Evolutionary conservation across 176 grass and related monocot genomes (phyloP).

Genomic region (Musa itinerans): DNA sequence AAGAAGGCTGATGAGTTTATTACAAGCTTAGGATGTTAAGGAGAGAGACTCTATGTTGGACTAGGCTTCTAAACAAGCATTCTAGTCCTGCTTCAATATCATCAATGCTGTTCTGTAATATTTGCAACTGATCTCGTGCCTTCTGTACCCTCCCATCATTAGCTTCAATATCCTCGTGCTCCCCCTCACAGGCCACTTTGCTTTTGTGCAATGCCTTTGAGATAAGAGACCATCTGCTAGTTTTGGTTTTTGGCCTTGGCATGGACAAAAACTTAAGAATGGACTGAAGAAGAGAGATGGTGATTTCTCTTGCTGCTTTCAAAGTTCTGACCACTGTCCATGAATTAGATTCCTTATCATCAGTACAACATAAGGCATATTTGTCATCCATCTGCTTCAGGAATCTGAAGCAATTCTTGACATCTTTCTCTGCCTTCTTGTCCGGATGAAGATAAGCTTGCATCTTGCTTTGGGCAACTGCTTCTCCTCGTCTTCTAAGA

Average conservation of each 20-base stretch:
- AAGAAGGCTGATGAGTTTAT: neutral
- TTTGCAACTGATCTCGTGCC: neutral
- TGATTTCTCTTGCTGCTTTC: conserved; percentile 13
- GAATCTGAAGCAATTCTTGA: conserved; percentile 2
- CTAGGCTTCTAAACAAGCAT: conserved; percentile 10
- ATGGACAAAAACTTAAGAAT: conserved; percentile 3
- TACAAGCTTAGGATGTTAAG: conserved; percentile 16
- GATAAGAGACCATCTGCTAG: conserved; percentile 8
- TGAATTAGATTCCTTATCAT: neutral
- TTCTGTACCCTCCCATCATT: neutral
- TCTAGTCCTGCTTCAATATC: conserved; percentile 11
- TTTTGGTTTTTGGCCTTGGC: neutral
- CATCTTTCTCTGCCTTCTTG: neutral
- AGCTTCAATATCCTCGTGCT: neutral
- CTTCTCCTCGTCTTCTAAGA: conserved; percentile 5
- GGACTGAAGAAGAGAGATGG: conserved; percentile 2
- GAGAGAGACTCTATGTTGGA: conserved; percentile 4
- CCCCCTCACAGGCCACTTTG: neutral
- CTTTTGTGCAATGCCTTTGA: conserved; percentile 9
- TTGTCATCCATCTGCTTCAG: conserved; percentile 10
- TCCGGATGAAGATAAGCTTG: neutral
- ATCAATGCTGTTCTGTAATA: conserved; percentile 2
- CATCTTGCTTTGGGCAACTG: neutral
- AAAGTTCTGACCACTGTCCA: neutral
- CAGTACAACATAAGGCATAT: neutral